Evolutionary conservation across 306 rosid genomes (phyloP), one percentile per base, ranked within the genome.

Genomic region (Cicer chorassanicum): DNA sequence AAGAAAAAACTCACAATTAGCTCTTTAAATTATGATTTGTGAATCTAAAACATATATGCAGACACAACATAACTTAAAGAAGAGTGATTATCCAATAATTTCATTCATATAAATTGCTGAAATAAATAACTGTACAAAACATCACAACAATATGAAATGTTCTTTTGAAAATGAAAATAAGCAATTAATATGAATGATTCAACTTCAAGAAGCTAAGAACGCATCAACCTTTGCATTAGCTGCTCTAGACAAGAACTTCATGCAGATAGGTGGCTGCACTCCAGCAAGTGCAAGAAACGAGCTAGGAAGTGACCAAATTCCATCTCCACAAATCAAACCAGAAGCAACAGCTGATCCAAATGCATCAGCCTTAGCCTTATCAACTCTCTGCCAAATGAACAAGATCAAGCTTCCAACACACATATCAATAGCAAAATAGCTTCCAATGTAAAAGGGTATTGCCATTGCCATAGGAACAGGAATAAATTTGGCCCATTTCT

Each of bases 401-500:
- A 82, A 66, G 42, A 86, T 86, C 62, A 86, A 80, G 76, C 89
- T 86, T 10, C 89, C 89, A 21, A 80, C 7, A 49, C 87, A 82
- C 89, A 86, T 86, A 18, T 86, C 89, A 74, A 86, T 82, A 38
- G 87, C 79, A 45, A 86, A 82, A 43, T 73, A 69, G n/a, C 62
- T 14, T 51, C 89, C 89, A 13, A 86, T 70, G 61, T 86, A 86
- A 65, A 86, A 86, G n/a, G 89, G 89, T 73, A 86, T 82, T 21
- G 89, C 89, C 83, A 86, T 80, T 45, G 89, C 89, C 87, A 82
- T 86, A 24, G 89, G 89, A 57, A 86, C 70, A 21, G 89, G 89
- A 64, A 86, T 82, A 62, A 63, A 86, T 0, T 48, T 51, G 3
- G 87, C 51, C 78, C 78, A 49, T 16, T 78, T 82, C 19, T 70